phyloP scores from a whole-genome alignment of 2,329 filamentous ascomycete genomes.

The Akanthomyces uredinophilus region DNA sequence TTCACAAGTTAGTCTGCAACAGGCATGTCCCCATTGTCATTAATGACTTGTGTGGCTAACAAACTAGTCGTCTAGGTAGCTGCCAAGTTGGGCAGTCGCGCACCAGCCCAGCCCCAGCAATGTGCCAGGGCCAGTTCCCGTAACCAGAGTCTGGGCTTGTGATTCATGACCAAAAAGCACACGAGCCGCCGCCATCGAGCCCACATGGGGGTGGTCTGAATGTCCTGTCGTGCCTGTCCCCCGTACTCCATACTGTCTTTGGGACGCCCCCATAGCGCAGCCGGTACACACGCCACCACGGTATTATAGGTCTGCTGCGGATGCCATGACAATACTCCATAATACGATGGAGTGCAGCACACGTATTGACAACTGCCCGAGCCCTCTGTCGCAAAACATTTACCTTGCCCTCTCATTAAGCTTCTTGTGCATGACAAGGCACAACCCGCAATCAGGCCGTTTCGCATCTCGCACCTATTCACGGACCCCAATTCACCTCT shows the following conservation, averaged over 20 bases:
- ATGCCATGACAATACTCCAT: slow-evolving; percentile 14
- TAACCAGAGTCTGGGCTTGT: slow-evolving; percentile 10
- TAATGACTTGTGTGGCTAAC: slow-evolving; percentile 8
- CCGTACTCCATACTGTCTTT: not conserved
- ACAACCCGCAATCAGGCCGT: slow-evolving; percentile 2
- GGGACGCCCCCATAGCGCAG: not conserved
- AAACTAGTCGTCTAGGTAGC: slow-evolving; percentile 9
- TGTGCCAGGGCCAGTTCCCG: slow-evolving; percentile 5
- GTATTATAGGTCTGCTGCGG: slow-evolving; percentile 10
- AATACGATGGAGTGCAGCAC: slow-evolving; percentile 12
- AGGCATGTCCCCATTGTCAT: slow-evolving; percentile 12
- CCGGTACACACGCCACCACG: slow-evolving; percentile 6
- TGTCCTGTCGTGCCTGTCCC: not conserved
- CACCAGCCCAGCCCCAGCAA: slow-evolving; percentile 1
- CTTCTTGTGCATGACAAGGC: slow-evolving; percentile 11
- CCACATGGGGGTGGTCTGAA: slow-evolving; percentile 9
- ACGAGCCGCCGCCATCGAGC: slow-evolving; percentile 8
- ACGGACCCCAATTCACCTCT: not conserved
- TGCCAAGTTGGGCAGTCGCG: slow-evolving; percentile 14
- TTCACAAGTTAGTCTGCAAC: not conserved
- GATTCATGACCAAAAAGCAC: slow-evolving; percentile 3
- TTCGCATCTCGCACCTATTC: not conserved
- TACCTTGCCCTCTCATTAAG: slow-evolving; percentile 11
- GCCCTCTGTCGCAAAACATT: slow-evolving; percentile 2
- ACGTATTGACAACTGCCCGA: slow-evolving; percentile 7